A percentile compares a stretch with the other conserved stretches of the same genome.
phyloP scores from a whole-genome alignment of 2,329 filamentous ascomycete species.

The Fusarium austroafricanum region DNA sequence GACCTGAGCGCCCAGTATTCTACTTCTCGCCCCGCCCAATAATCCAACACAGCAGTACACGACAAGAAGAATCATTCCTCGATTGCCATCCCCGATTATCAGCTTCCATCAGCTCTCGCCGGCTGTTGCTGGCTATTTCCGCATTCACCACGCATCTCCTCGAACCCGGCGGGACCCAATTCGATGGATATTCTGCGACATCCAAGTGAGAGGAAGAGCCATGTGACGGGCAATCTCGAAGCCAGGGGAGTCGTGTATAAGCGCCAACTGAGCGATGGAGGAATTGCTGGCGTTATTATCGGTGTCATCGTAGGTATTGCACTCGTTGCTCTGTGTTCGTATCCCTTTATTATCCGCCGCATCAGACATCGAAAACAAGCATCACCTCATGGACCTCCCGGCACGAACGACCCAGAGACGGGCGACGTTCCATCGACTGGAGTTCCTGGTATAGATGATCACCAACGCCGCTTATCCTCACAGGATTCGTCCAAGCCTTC shows the following conservation, averaged over 20 bases:
- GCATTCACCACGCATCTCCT: conserved; percentile 23
- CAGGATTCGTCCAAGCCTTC: conserved; percentile 52
- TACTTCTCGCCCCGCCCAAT: conserved; percentile 37
- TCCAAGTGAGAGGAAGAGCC: conserved; percentile 39
- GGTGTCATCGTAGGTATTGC: conserved; percentile 51
- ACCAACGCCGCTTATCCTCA: conserved; percentile 51
- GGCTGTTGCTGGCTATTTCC: conserved; percentile 35
- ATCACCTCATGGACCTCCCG: conserved; percentile 30
- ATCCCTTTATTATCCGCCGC: conserved; percentile 53
- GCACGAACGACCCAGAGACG: conserved; percentile 48
- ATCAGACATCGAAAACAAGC: conserved; percentile 46
- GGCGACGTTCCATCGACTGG: conserved; percentile 38
- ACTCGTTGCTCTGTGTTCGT: conserved; percentile 54
- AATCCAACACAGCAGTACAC: conserved; percentile 27
- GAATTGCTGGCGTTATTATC: conserved; percentile 54
- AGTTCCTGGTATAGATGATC: conserved; percentile 29
- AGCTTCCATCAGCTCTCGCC: conserved; percentile 36
- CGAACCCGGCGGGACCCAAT: conserved; percentile 19
- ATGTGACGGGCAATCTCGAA: conserved; percentile 38
- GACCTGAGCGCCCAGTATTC: conserved; percentile 21
- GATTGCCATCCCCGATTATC: conserved; percentile 26
- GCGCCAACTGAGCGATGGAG: conserved; percentile 50
- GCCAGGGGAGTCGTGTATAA: conserved; percentile 38
- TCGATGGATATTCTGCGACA: conserved; percentile 41
- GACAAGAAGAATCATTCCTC: conserved; percentile 24